Base-by-base conservation (phyloP, 1,284 basidiomycete genomes). In the Ustilago xerochloae region DNA sequence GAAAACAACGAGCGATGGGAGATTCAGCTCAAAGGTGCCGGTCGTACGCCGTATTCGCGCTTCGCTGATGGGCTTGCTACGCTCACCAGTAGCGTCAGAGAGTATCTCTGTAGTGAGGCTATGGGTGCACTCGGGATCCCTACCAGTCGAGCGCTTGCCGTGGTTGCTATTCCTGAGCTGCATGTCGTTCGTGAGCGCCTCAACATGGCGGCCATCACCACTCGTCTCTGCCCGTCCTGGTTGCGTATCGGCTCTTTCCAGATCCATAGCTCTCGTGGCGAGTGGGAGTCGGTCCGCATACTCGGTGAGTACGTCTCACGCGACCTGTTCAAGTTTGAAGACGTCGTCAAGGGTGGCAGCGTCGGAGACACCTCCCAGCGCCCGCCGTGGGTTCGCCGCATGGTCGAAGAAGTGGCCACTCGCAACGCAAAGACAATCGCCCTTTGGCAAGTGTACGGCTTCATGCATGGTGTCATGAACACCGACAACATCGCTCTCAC, bases 21-120 rank as follows among this genome's bases (percentile, higher is more conserved):
- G 82, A 87, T 99, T 4, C 96, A 98, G 84, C 88, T 98, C 74
- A 99, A 98, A 83, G 96, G 96, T 0, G 90, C 91, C 0, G 96
- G 96, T 0, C 88, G 96, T 9, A 99, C 96, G 1, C 95, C 96
- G 0, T 98, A 96, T 86, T 93, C 93, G 1, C 89, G 96, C 46
- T 86, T 86, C 56, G 96, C 94, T 1, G 96, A 99, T 84, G 96
- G 96, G 0, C 88, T 98, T 8, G 96, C 96, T 1, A 94, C 97
- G 1, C 86, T 95, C 16, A 90, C 94, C 26, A 94, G 93, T 39
- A 94, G 93, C 6, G 90, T 98, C 38, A 90, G 96, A 54, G 96
- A 99, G 86, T 98, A 78, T 55, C 82, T 86, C 9, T 83, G 83
- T 56, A 76, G 65, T 47, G 63, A 93, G 59, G 93, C 93, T 10